Evolutionary conservation across 108 stramenopile genomes (phyloP), one percentile per base, ranked within the genome.

Genomic region (Cylindrotheca fusiformis): DNA sequence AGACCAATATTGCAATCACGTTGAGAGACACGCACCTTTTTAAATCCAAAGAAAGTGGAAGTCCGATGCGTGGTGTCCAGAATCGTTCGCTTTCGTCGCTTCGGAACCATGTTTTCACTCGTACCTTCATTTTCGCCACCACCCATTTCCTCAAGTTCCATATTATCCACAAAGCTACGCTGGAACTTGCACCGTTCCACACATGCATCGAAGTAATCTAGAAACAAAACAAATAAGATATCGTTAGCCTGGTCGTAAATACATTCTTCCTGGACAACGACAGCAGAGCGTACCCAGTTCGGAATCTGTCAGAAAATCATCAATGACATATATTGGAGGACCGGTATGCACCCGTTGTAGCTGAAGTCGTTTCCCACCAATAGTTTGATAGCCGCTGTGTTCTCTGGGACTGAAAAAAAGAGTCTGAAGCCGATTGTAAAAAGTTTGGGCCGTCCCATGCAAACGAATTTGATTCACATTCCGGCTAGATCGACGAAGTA

Each of bases 271-370:
- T n/a, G n/a, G n/a, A n/a, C n/a, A n/a, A n/a, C n/a, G n/a, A n/a
- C n/a, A n/a, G n/a, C n/a, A n/a, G n/a, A n/a, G n/a, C n/a, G n/a
- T n/a, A n/a, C n/a, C n/a, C n/a, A n/a, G 50, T 68, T 88, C 87
- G 28, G 72, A 41, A 5, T 70, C 21, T 10, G 72, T 81, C 22
- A 88, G 63, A 67, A 88, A 88, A 55, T 88, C 66, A 28, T 83
- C 77, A 30, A 85, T 71, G 14, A 81, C 58, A 52, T 88, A 88
- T 41, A 88, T 73, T 32, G 67, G 72, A n/a, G 77, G 77, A 1
- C 52, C 36, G 8, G 46, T 48, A 60, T 68, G 60, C 8, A 75
- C 52, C 22, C 63, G 57, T 18, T 52, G 58, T 6, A 72, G 32
- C 20, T 52, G 67, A 18, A 68, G 20, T 1, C 76, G 66, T 33